A percentile compares a stretch with the other conserved stretches of the same genome.
Conservation (phyloP, 176 grass and related monocot genomes). For the Chrysopogon serrulatus region DNA sequence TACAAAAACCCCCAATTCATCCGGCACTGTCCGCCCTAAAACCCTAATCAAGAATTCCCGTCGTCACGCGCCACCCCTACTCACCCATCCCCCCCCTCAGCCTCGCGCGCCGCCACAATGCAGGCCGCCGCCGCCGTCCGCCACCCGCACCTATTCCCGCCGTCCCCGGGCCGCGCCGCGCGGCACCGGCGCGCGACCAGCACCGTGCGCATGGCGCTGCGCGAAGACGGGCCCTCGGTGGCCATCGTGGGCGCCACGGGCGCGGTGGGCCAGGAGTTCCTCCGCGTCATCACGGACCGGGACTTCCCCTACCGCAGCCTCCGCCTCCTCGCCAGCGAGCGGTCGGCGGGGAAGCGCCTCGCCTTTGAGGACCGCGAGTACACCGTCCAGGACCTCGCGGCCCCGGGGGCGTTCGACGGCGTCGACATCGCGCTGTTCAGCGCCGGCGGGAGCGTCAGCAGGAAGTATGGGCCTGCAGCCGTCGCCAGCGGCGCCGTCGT, state of each 20-base stretch:
- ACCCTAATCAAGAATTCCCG: constrained; percentile 24
- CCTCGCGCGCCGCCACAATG: constrained; percentile 42
- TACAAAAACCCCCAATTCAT: constrained; percentile 16
- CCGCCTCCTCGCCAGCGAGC: constrained; percentile 72
- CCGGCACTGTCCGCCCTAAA: constrained; percentile 8
- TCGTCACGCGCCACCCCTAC: not conserved
- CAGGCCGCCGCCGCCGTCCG: constrained; percentile 49
- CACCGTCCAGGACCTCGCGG: constrained; percentile 68
- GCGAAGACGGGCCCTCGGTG: constrained; percentile 68
- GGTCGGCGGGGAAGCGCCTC: constrained; percentile 73
- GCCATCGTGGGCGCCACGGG: constrained; percentile 95
- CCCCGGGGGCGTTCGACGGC: constrained; percentile 71
- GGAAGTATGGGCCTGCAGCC: constrained; percentile 50
- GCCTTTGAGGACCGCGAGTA: constrained; percentile 70
- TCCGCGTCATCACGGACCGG: constrained; percentile 65
- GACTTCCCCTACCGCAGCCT: constrained; percentile 87
- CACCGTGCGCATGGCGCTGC: constrained; percentile 72
- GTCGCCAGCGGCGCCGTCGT: constrained; percentile 75
- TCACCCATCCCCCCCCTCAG: not conserved
- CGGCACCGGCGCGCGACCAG: not conserved
- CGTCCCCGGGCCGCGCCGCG: not conserved
- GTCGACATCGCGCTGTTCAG: constrained; percentile 91
- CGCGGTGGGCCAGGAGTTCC: constrained; percentile 92
- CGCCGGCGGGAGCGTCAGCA: constrained; percentile 74
- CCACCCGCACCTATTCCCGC: constrained; percentile 33